Evolutionary conservation across 306 rosid genomes (phyloP), one percentile per base, ranked within the genome.

Genomic region (Prunus mongolica): DNA sequence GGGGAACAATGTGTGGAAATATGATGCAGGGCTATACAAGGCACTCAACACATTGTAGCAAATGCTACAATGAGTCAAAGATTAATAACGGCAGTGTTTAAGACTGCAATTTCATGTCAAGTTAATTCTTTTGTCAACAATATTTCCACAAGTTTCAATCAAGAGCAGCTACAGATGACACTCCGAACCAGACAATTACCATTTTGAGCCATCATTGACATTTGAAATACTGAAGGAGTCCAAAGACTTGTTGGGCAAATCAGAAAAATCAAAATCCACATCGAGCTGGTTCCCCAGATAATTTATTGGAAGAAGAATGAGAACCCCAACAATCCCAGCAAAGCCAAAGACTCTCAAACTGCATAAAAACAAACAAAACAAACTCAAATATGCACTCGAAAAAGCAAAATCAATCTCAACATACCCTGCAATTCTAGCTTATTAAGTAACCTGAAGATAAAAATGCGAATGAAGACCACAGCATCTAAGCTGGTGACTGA

Each of bases 211-310:
- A 52, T 86, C 70, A 72, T 86, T 72, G 38, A 93, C 98, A 75
- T 93, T 90, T 67, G 98, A 88, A 79, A 93, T 86, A 62, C 88
- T 87, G 90, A 93, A 93, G 2, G 91, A 88, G 80, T 93, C 98
- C 86, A 93, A 78, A 44, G 98, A 91, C 82, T 82, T 88, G 85
- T 52, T 67, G 14, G 84, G 57, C 54, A 89, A 84, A 86, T 93
- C 90, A 8, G 93, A 81, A 62, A 54, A 51, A 27, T 93, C 83
- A 72, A 54, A 61, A 27, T 93, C 83, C 74, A 55, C 82, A 12
- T 12, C 71, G 38, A 89, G 93, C 84, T 93, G 96, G 81, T 25
- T 88, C 65, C 98, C 98, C 55, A 78, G 7, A 76, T 73, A 93
- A 84, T 93, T 93, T 30, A 93, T 81, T 1, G 98, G 98, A 78